Evolutionary conservation across 805 yeast genomes (phyloP).

Genomic region (Metschnikowia gruessii): DNA sequence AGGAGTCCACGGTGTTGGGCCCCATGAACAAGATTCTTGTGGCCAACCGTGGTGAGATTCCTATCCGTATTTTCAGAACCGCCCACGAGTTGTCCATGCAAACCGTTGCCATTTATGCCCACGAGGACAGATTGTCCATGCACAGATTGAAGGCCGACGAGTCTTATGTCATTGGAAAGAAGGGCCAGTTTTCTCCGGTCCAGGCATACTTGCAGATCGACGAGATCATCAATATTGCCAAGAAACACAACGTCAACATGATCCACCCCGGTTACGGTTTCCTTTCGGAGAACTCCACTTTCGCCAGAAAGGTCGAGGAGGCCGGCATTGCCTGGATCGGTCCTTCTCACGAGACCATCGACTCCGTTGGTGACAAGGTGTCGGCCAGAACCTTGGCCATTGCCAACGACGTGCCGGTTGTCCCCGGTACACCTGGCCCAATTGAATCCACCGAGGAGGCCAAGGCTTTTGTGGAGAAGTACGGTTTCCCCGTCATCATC

Average conservation of each 20-base stretch:
- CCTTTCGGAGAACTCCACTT: slow-evolving; percentile 86
- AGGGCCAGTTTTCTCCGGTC: slow-evolving; percentile 90
- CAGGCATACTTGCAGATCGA: slow-evolving; percentile 95
- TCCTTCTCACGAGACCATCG: slow-evolving; percentile 83
- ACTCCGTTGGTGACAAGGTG: slow-evolving; percentile 95
- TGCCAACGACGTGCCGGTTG: slow-evolving; percentile 81
- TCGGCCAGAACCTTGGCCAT: slow-evolving; percentile 87
- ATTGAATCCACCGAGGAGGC: slow-evolving; percentile 81
- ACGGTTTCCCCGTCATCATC: slow-evolving; percentile 95
- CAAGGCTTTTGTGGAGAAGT: slow-evolving; percentile 65
- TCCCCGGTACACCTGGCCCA: slow-evolving; percentile 98
- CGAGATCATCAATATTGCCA: slow-evolving; percentile 82
- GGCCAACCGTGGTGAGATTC: slow-evolving; percentile 84
- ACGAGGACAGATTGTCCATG: slow-evolving; percentile 92
- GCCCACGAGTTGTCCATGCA: slow-evolving; percentile 98
- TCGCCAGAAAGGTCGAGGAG: slow-evolving; percentile 87
- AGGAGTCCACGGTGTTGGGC: slow-evolving; percentile 43
- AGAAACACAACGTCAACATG: slow-evolving; percentile 36
- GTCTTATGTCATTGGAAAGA: slow-evolving; percentile 85
- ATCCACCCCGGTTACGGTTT: slow-evolving; percentile 53
- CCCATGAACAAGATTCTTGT: slow-evolving; percentile 63
- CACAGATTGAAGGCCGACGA: slow-evolving; percentile 94
- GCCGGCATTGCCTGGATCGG: slow-evolving; percentile 96
- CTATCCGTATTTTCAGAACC: slow-evolving; percentile 87
- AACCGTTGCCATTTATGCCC: slow-evolving; percentile 95